phyloP scores from a whole-genome alignment of 768 basidiomycete species.

The Mycena alexandri region DNA sequence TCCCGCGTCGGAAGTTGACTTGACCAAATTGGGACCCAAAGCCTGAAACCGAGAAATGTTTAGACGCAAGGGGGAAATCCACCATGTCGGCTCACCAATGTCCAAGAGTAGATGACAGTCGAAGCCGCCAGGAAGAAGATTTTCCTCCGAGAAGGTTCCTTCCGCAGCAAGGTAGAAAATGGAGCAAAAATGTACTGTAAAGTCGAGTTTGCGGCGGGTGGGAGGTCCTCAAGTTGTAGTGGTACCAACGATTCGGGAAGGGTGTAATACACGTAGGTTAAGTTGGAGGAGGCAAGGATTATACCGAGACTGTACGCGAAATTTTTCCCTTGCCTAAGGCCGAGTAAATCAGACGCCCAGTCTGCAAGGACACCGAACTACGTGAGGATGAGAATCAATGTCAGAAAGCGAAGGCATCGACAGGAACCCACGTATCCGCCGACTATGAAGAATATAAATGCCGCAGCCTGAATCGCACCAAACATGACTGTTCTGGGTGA shows the following conservation, averaged over 20 bases:
- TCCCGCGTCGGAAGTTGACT: not conserved
- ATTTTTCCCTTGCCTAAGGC: not conserved
- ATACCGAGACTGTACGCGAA: slow-evolving; percentile 6
- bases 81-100: not conserved
- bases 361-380: slow-evolving; percentile 8
- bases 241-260: slow-evolving; percentile 27
- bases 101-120: slow-evolving; percentile 21
- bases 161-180: not conserved
- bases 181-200: slow-evolving; percentile 19
- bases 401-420: not conserved
- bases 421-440: slow-evolving; percentile 13
- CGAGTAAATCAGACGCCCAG: not conserved
- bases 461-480: slow-evolving; percentile 3
- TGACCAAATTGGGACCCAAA: slow-evolving; percentile 3
- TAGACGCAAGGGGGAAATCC: not conserved
- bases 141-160: not conserved
- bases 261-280: slow-evolving; percentile 11
- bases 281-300: not conserved
- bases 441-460: slow-evolving; percentile 9
- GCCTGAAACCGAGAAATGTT: slow-evolving; percentile 2
- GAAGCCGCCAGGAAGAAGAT: slow-evolving; percentile 12
- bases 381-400: too few species aligned
- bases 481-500: slow-evolving; percentile 14
- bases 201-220: not conserved
- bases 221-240: not conserved